Percentiles rank a stretch among this genome's conserved stretches.
Evolutionary conservation across 2,329 filamentous ascomycete species (phyloP).

Genomic region (Penicillium paneum): DNA sequence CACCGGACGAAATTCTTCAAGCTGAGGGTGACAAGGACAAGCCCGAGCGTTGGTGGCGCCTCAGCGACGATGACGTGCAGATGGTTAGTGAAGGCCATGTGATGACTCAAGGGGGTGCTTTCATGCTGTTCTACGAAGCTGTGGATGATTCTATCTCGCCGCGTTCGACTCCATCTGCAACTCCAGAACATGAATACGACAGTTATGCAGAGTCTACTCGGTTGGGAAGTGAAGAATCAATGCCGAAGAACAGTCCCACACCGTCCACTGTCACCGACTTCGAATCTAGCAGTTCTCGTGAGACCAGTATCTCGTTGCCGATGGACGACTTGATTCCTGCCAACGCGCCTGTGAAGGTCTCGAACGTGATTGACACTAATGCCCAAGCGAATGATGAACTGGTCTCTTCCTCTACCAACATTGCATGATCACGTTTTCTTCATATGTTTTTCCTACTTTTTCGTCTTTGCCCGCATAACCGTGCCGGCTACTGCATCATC

Average conservation of each 20-base stretch:
- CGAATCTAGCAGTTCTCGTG: conserved; percentile 27
- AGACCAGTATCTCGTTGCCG: conserved; percentile 28
- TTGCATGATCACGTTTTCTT: conserved; percentile 5
- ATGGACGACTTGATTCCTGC: conserved; percentile 13
- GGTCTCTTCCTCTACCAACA: conserved; percentile 7
- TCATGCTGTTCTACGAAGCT: conserved; percentile 96
- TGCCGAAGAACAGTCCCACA: conserved; percentile 27
- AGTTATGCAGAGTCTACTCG: conserved; percentile 16
- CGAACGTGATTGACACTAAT: background rate
- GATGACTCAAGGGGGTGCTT: conserved; percentile 74
- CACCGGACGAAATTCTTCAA: conserved; percentile 33
- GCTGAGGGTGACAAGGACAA: conserved; percentile 34
- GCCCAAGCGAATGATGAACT: background rate
- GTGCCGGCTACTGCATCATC: conserved; percentile 10
- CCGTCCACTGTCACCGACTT: conserved; percentile 28
- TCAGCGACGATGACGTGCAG: conserved; percentile 84
- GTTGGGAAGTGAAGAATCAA: conserved; percentile 16
- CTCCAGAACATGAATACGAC: conserved; percentile 4
- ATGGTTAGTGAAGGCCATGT: conserved; percentile 71
- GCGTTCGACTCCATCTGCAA: background rate
- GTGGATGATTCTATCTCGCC: conserved; percentile 44
- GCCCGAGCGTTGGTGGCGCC: conserved; percentile 73
- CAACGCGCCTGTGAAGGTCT: background rate
- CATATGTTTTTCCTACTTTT: background rate
- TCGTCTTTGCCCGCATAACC: conserved; percentile 1